These are phyloP conservation scores for Recurvomyces mirabilis DNA, from an alignment of 495 filamentous ascomycete genomes.

Conservation along the genomic window DNA sequence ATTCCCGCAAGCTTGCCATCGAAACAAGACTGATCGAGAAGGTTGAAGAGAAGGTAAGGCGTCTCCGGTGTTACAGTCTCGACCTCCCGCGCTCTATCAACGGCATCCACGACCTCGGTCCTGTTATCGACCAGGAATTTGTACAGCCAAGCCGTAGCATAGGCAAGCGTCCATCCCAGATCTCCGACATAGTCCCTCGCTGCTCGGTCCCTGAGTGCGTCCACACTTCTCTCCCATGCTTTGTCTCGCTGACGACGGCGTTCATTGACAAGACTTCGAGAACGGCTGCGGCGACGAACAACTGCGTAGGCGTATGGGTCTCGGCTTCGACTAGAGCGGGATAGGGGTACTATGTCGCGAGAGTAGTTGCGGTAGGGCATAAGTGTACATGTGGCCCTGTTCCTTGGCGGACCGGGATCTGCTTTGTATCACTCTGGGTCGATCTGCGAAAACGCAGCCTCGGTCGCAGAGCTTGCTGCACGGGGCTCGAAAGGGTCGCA, in stretches of 20 bases:
- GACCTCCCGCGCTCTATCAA: slow-evolving; percentile 5
- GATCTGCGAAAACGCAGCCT: too few relatives aligned
- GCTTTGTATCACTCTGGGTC: too few relatives aligned
- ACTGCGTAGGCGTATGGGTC: too few relatives aligned
- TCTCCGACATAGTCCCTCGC: slow-evolving; percentile 5
- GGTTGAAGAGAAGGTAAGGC: slow-evolving; percentile 15
- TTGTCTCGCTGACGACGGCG: neutral
- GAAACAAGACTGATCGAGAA: slow-evolving; percentile 10
- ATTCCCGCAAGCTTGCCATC: slow-evolving; percentile 7
- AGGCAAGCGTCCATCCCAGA: slow-evolving; percentile 16
- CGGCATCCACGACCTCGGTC: slow-evolving; percentile 10
- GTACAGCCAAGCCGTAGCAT: slow-evolving; percentile 18
- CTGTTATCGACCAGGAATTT: slow-evolving; percentile 5
- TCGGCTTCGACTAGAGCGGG: neutral
- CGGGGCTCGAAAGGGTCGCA: too few relatives aligned
- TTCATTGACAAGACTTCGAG: too few relatives aligned
- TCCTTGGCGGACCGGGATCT: too few relatives aligned
- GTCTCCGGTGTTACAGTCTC: neutral
- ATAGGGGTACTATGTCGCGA: slow-evolving; percentile 2
- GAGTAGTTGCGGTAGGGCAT: neutral
- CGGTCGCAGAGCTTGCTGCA: too few relatives aligned
- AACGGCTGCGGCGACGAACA: too few relatives aligned
- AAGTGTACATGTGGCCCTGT: too few relatives aligned
- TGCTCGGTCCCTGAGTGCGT: neutral
- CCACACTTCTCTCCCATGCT: neutral